Evolutionary conservation across 768 basidiomycete genomes (phyloP).

Genomic region (Suillus occidentalis): DNA sequence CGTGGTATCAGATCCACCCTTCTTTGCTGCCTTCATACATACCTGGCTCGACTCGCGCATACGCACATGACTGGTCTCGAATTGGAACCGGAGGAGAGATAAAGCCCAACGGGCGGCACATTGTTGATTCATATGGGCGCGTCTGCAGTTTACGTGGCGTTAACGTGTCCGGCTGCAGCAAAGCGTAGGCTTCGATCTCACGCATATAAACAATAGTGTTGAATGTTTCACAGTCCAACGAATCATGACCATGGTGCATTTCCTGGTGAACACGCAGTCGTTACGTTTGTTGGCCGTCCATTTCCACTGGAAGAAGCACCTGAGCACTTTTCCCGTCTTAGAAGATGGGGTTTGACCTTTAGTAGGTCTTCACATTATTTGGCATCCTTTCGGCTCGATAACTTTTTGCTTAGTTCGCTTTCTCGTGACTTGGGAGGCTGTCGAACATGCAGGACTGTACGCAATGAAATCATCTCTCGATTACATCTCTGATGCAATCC

Average conservation of each 20-base stretch:
- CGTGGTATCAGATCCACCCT: slow-evolving; percentile 40
- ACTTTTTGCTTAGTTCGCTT: slow-evolving; percentile 64
- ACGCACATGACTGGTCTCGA: slow-evolving; percentile 74
- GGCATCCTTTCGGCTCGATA: not conserved
- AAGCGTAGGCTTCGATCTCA: slow-evolving; percentile 56
- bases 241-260: slow-evolving; percentile 70
- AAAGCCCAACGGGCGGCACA: slow-evolving; percentile 69
- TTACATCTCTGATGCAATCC: slow-evolving; percentile 1
- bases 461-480: slow-evolving; percentile 32
- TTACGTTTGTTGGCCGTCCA: slow-evolving; percentile 88
- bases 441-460: slow-evolving; percentile 92
- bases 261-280: slow-evolving; percentile 58
- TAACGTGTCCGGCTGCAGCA: slow-evolving; percentile 81
- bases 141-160: slow-evolving; percentile 82
- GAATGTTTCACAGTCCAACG: slow-evolving; percentile 48
- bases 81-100: slow-evolving; percentile 56
- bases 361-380: slow-evolving; percentile 45
- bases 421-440: slow-evolving; percentile 94
- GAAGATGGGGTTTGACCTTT: slow-evolving; percentile 87
- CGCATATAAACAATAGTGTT: not conserved
- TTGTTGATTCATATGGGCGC: slow-evolving; percentile 78
- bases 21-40: slow-evolving; percentile 43
- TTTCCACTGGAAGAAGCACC: slow-evolving; percentile 89
- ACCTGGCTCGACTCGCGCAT: slow-evolving; percentile 50
- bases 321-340: slow-evolving; percentile 75